Percentiles rank a stretch among this genome's conserved stretches.
These are phyloP conservation scores for Xanthoconium purpureum DNA, from an alignment of 768 basidiomycete species.

Conservation along the genomic window DNA sequence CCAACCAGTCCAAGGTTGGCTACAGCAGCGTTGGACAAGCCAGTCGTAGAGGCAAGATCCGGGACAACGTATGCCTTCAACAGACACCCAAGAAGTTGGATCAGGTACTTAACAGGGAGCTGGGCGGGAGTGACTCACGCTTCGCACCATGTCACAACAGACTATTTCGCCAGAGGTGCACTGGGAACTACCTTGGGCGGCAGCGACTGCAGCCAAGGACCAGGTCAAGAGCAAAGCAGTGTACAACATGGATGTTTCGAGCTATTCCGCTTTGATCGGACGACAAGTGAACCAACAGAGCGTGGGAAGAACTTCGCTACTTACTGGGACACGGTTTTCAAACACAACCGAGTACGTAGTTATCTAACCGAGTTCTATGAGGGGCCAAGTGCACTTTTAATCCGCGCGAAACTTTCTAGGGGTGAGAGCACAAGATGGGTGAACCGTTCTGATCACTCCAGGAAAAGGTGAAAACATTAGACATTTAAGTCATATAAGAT, in stretches of 20 bases:
- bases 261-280: neutral
- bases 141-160: slow-evolving; percentile 9
- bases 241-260: slow-evolving; percentile 3
- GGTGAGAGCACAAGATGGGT: neutral
- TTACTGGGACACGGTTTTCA: too few relatives aligned
- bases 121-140: slow-evolving; percentile 2
- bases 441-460: too few relatives aligned
- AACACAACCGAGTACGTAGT: too few relatives aligned
- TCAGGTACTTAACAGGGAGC: neutral
- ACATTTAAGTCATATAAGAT: neutral
- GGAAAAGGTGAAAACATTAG: neutral
- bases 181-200: too few relatives aligned
- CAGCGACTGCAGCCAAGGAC: too few relatives aligned
- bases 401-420: neutral
- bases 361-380: too few relatives aligned
- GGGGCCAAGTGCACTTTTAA: too few relatives aligned
- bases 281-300: too few relatives aligned
- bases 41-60: slow-evolving; percentile 3
- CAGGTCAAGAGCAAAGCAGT: neutral
- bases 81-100: neutral
- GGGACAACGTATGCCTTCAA: slow-evolving; percentile 7
- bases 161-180: slow-evolving; percentile 9
- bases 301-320: too few relatives aligned
- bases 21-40: slow-evolving; percentile 7
- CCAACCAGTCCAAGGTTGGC: slow-evolving; percentile 15